phyloP scores from a whole-genome alignment of 345 rosid genomes.

The Syzygium aqueum region DNA sequence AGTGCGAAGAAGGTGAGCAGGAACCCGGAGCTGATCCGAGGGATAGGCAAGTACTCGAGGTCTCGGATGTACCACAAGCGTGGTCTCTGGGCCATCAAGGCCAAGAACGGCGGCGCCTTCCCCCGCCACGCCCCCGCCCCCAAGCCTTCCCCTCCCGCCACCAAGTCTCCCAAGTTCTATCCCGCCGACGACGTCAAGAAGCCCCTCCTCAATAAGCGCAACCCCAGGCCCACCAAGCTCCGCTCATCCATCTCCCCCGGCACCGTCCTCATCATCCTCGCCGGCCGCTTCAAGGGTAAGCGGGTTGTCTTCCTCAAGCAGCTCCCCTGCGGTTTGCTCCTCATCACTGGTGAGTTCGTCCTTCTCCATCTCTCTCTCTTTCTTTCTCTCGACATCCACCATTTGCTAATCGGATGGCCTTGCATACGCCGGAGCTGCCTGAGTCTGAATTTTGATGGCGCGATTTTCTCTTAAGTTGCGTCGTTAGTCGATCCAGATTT shows the following conservation, averaged over 20 bases:
- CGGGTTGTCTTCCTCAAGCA: slow-evolving; percentile 80
- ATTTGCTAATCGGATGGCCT: neutral
- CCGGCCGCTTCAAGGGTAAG: slow-evolving; percentile 86
- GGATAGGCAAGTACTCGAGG: slow-evolving; percentile 55
- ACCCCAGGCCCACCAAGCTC: slow-evolving; percentile 60
- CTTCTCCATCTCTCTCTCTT: neutral
- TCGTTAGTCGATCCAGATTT: neutral
- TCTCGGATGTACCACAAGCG: slow-evolving; percentile 66
- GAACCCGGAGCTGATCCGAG: slow-evolving; percentile 53
- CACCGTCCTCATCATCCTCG: slow-evolving; percentile 55
- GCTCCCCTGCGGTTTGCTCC: slow-evolving; percentile 79
- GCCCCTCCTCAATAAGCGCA: slow-evolving; percentile 67
- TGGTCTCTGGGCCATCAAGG: slow-evolving; percentile 77
- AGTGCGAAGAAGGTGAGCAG: slow-evolving; percentile 24
- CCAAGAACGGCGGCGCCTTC: slow-evolving; percentile 76
- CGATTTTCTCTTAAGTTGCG: neutral
- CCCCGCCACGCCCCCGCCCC: slow-evolving; percentile 71
- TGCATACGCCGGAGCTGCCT: neutral
- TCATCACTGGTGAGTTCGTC: slow-evolving; percentile 50
- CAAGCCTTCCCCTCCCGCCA: slow-evolving; percentile 36
- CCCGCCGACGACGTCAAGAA: slow-evolving; percentile 87
- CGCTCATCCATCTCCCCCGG: slow-evolving; percentile 71
- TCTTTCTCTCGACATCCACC: neutral
- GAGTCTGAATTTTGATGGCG: neutral
- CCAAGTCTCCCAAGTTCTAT: slow-evolving; percentile 49